phyloP scores from a whole-genome alignment of 768 basidiomycete genomes.

The Mrakia blollopis region DNA sequence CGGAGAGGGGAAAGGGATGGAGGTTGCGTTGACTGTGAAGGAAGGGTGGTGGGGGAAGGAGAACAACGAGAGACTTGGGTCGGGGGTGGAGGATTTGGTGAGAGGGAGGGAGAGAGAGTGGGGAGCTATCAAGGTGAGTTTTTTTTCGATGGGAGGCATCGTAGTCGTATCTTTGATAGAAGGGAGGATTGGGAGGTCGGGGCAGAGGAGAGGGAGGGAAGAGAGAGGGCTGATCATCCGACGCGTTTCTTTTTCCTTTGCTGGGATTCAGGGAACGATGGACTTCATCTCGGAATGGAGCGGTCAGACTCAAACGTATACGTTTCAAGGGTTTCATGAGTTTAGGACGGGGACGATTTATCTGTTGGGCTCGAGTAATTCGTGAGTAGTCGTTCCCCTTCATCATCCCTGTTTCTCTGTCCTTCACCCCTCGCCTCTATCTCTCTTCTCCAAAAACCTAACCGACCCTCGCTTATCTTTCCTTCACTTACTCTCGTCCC shows the following conservation, averaged over 20 bases:
- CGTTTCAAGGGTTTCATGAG: constrained; percentile 5
- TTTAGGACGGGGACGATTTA: constrained; percentile 13
- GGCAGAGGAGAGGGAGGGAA: not conserved
- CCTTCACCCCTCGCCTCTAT: no score
- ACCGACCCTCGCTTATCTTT: not conserved
- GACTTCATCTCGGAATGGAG: constrained; percentile 1
- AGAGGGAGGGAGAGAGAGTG: not conserved
- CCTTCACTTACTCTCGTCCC: not conserved
- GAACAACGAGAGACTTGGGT: not conserved
- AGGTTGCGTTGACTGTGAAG: not conserved
- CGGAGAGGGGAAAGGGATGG: not conserved
- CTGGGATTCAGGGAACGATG: not conserved
- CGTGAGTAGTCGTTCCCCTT: not conserved
- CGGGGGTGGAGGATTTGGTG: not conserved
- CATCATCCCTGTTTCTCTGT: not conserved
- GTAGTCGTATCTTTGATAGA: no score
- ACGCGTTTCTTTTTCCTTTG: no score
- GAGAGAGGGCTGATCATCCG: not conserved
- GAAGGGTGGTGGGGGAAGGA: constrained; percentile 24
- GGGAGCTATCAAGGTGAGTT: not conserved
- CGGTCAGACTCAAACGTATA: not conserved
- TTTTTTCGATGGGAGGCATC: not conserved
- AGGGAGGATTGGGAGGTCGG: not conserved
- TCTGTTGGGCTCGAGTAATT: not conserved
- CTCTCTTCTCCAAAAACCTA: no score